Percentiles rank a stretch among this genome's conserved stretches.
Evolutionary conservation across 2,329 filamentous ascomycete genomes (phyloP).

Genomic region (Orbilia oligospora): DNA sequence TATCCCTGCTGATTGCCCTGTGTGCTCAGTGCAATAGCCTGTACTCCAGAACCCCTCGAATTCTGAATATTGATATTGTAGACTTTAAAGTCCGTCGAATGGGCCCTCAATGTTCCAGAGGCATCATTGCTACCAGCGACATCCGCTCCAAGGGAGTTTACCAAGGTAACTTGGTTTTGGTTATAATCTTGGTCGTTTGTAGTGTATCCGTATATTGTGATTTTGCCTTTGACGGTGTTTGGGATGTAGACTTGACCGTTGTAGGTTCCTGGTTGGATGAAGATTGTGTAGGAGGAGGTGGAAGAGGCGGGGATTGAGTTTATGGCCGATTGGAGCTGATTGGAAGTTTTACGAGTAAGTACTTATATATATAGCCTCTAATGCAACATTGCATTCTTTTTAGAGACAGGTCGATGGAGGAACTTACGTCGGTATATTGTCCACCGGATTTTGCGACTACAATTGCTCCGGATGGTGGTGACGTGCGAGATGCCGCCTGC

Average conservation of each 20-base stretch:
- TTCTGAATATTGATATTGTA: constrained; percentile 76
- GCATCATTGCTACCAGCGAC: constrained; percentile 71
- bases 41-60: constrained; percentile 67
- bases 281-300: constrained; percentile 73
- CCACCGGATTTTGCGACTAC: constrained; percentile 68
- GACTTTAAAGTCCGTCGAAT: constrained; percentile 71
- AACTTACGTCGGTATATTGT: constrained; percentile 68
- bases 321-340: constrained; percentile 73
- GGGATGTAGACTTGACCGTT: constrained; percentile 73
- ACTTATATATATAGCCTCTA: no score
- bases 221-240: constrained; percentile 68
- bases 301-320: constrained; percentile 72
- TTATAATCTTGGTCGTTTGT: constrained; percentile 71
- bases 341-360: not conserved
- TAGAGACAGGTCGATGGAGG: not conserved
- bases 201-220: constrained; percentile 75
- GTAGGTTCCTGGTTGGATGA: constrained; percentile 75
- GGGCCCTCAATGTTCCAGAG: constrained; percentile 70
- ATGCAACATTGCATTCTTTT: no score
- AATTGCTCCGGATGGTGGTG: constrained; percentile 71
- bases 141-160: constrained; percentile 68
- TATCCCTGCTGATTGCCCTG: constrained; percentile 72
- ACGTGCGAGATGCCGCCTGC: constrained; percentile 67
- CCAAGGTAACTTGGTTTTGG: constrained; percentile 72
- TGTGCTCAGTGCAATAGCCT: constrained; percentile 72